Base-by-base conservation (phyloP, 495 filamentous ascomycete species). In the Hypoxylon crocopeplum region DNA sequence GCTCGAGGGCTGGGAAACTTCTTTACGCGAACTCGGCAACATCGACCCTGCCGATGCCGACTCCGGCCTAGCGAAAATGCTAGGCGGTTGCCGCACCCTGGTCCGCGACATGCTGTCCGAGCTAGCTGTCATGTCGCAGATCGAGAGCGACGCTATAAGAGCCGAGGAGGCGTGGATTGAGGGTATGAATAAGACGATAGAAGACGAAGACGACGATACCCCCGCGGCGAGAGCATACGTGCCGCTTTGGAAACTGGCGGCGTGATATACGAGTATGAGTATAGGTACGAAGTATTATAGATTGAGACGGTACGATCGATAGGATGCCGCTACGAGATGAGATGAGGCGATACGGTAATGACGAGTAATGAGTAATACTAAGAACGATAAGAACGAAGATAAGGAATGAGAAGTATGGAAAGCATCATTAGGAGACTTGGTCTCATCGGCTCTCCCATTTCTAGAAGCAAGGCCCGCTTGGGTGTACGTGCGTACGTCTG, bases 151-250 rank as follows among this genome's bases (percentile, higher is more conserved):
- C 47, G 76, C 72, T 5, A 63, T 73, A 30, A 57, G 55, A 11
- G 64, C 69, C 15, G 81, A 84, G 66, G 69, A 69, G 24, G 62
- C 59, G 17, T 84, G 81, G 81, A 77, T 83, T 41, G 69, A 64
- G 55, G 51, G 37, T 38, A 76, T 80, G 70, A 82, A 80, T 39
- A 56, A 57, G 40, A 63, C 53, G n/a, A 48, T 69, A 52, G 54
- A 72, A 19, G 68, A 64, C 15, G 62, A 67, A 8, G 69, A 62
- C 30, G 57, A 66, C 44, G 57, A 62, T 45, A 56, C 52, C 30
- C 59, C 55, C 36, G 57, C 27, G 11, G 59, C 37, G 24, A 47
- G 45, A 24, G 48, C 56, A 27, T 66, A 68, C 13, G 60, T 68
- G 17, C 64, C 59, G 27, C 61, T 66, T 12, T 70, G 68, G 68